phyloP scores from a whole-genome alignment of 768 basidiomycete genomes.

The Boletus rubropictus region DNA sequence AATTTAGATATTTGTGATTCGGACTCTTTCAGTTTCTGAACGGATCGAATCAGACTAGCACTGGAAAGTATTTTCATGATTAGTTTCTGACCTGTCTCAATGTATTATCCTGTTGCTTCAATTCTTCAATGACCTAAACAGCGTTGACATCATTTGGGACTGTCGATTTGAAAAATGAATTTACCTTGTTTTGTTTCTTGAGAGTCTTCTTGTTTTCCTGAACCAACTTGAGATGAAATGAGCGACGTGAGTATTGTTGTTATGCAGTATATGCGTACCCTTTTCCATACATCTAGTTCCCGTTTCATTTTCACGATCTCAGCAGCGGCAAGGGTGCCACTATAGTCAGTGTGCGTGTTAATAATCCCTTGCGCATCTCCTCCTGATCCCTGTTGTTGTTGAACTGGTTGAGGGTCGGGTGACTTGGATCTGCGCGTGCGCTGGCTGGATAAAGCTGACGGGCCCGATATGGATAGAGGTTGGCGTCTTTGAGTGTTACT shows the following conservation, averaged over 20 bases:
- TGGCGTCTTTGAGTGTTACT: constrained; percentile 24
- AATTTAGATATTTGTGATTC: constrained; percentile 40
- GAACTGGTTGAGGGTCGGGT: constrained; percentile 24
- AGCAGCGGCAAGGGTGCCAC: constrained; percentile 37
- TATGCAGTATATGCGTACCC: constrained; percentile 21
- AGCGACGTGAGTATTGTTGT: background rate
- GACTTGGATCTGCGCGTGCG: constrained; percentile 34
- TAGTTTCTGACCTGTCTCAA: constrained; percentile 33
- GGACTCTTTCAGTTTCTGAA: constrained; percentile 41
- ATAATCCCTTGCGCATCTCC: constrained; percentile 16
- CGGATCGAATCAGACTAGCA: constrained; percentile 1
- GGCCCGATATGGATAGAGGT: constrained; percentile 11
- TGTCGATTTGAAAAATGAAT: constrained; percentile 3
- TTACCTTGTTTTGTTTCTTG: constrained; percentile 55
- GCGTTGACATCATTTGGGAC: constrained; percentile 1
- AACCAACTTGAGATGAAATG: constrained; percentile 25
- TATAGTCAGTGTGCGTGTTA: constrained; percentile 18
- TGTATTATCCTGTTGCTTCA: constrained; percentile 38
- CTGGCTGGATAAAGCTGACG: constrained; percentile 14
- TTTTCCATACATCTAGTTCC: constrained; percentile 54
- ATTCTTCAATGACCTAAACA: constrained; percentile 47
- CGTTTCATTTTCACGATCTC: constrained; percentile 52
- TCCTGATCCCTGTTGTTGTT: constrained; percentile 24
- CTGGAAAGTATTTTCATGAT: background rate
- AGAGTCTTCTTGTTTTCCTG: constrained; percentile 44